Base-by-base conservation (phyloP, 1,284 basidiomycete species). In the Tylopilus sp. region DNA sequence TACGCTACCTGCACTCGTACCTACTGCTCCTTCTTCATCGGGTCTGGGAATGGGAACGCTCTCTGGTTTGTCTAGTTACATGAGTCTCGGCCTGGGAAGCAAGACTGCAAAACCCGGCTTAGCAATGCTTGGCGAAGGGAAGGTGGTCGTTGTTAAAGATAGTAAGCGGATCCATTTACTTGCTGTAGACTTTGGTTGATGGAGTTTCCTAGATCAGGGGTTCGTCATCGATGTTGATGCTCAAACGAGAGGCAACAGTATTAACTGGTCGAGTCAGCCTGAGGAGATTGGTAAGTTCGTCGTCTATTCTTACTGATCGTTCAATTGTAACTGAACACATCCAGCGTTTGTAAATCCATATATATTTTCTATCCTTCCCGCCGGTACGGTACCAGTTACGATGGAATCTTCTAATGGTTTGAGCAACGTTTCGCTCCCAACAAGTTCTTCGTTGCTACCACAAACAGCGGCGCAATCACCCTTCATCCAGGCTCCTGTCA, bases 321-420 rank as follows among this genome's bases (percentile, higher is more conserved):
- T 32, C 0, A 6, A 24, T 43, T 7, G 13, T 50, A 28, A 35
- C 17, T 36, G 26, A 26, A 31, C 7, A 2, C 29, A 8, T 33
- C 39, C 52, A 91, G 92, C 85, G 1, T 90, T 86, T 56, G 76
- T 90, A 32, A 88, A 86, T 61, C 94, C 94, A 1, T 96, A 94
- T 66, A 79, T 97, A 35, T 83, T 96, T 64, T 86, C 91, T 1
- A 75, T 90, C 13, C 75, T 95, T 7, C 88, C 92, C 1, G 73
- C 86, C 0, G 85, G 85, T 1, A 76, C 83, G 2, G 76, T 86
- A 3, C 76, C 84, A 3, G 58, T 65, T 3, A 62, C 67, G 1
- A 61, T 61, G 35, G 67, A 69, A 43, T 14, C 7, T 13, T 50
- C 49, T 19, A 37, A 28, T 45, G 37, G 48, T 28, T 54, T 58